Evolutionary conservation across 768 basidiomycete genomes (phyloP), one percentile per base, ranked within the genome.

Genomic region (Boletus bicolor): DNA sequence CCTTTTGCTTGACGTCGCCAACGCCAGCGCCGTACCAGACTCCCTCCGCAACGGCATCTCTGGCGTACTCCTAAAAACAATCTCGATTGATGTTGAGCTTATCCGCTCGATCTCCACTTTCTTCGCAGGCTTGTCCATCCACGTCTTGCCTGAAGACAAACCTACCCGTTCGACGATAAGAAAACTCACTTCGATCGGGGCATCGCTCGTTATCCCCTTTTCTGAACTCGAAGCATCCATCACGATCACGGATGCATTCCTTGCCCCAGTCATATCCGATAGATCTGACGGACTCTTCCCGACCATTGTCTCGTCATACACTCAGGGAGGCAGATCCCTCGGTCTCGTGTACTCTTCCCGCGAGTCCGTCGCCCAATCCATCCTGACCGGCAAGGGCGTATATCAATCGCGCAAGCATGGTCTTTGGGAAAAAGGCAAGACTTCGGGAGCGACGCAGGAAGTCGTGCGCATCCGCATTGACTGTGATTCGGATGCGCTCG

Each of bases 371-470:
- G 81, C 80, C 47, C 91, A 95, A 70, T 89, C 90, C 62, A 93
- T 99, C 69, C 57, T 84, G 37, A 87, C 93, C 2, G 93, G 93
- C 28, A 87, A 86, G 67, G 97, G 97, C 15, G 87, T 96, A 12
- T 99, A 99, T 69, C 94, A 98, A 68, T 98, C 95, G 19, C 85
- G 97, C 57, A 93, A 91, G 68, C 92, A 96, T 65, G 95, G 95
- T 15, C 76, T 98, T 34, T 99, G 97, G 97, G 78, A 89, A 49
- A 99, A 99, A 69, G 97, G 97, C 15, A 95, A 93, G 74, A 95
- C 94, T 0, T 95, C 93, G 15, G 96, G 96, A 14, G 89, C 96
- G 15, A 91, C 89, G 4, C 97, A 99, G 66, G 83, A 91, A 17
- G 82, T 99, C 53, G 74, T 92, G 32, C 79, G 81, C 62, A 92